Base-by-base conservation (phyloP, 257 asterid species). In the Fraxinus quadrangulata region DNA sequence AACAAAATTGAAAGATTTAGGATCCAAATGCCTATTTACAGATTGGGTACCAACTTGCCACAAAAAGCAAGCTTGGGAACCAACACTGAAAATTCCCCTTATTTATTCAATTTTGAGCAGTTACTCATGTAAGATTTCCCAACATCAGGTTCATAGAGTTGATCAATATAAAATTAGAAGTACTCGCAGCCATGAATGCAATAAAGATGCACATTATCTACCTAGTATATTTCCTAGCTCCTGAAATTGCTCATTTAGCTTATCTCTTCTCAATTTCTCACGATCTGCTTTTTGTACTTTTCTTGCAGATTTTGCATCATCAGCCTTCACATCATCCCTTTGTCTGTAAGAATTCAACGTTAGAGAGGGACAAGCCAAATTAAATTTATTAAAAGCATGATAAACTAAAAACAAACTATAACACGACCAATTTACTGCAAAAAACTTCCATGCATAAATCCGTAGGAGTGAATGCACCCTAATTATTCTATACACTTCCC, bases 201-300 rank as follows among this genome's bases (percentile, higher is more conserved):
- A 56, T 26, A 56, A n/a, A 19, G 66, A 56, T 56, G 66, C 66
- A 56, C 66, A 56, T n/a, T n/a, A n/a, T 56, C 66, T 75, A 80
- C 84, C 84, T 61, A 71, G 6, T 11, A 47, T 9, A 59, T 63
- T 59, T 63, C 70, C 74, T 11, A 75, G 72, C 74, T 75, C 80
- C 28, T 70, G 77, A 49, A 75, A 75, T 17, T 67, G 76, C 74
- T 71, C 74, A 51, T 80, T 75, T 4, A 80, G 26, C 24, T 30
- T 31, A 47, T 61, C 74, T 19, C 80, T 54, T 42, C 80, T 70
- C 59, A 47, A 42, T 61, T 71, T 80, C 51, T 80, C 80, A 24
- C 80, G 49, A 8, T 49, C 77, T 5, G 80, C 77, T 71, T 63
- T 70, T 68, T 51, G 71, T 4, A 31, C 1, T 34, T 67, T 80